Evolutionary conservation across 2,329 filamentous ascomycete genomes (phyloP).

Genomic region (Pseudocercospora pini-densiflorae): DNA sequence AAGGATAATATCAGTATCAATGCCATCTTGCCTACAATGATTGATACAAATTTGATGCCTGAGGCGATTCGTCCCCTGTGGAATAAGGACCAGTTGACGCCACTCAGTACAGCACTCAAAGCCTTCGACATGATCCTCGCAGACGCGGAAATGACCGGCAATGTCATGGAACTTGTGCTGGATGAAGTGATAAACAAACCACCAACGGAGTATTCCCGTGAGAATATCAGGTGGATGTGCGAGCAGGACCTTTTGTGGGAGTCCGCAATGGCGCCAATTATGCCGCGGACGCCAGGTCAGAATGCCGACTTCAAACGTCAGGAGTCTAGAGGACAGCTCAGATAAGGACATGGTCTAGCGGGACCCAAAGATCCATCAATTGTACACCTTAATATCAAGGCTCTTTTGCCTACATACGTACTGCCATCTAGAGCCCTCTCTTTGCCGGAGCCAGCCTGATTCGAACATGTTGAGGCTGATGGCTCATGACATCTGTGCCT

Average conservation of each 20-base stretch:
- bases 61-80: conserved; percentile 33
- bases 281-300: conserved; percentile 25
- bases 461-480: conserved; percentile 7
- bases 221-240: conserved; percentile 47
- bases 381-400: not conserved
- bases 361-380: not conserved
- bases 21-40: conserved; percentile 41
- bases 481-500: conserved; percentile 7
- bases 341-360: not conserved
- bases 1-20: conserved; percentile 44
- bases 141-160: conserved; percentile 43
- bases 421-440: not conserved
- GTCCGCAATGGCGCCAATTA: conserved; percentile 27
- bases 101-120: conserved; percentile 41
- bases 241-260: conserved; percentile 42
- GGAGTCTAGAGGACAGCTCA: not conserved
- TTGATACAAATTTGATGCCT: conserved; percentile 42
- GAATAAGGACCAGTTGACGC: conserved; percentile 43
- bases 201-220: conserved; percentile 44
- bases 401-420: not conserved
- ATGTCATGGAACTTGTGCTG: conserved; percentile 47
- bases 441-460: not conserved
- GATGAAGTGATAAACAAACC: conserved; percentile 49
- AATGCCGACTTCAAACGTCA: conserved; percentile 15
- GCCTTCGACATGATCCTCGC: conserved; percentile 42